Base-by-base conservation (phyloP, 2,329 filamentous ascomycete species). In the Diaporthe sp. region DNA sequence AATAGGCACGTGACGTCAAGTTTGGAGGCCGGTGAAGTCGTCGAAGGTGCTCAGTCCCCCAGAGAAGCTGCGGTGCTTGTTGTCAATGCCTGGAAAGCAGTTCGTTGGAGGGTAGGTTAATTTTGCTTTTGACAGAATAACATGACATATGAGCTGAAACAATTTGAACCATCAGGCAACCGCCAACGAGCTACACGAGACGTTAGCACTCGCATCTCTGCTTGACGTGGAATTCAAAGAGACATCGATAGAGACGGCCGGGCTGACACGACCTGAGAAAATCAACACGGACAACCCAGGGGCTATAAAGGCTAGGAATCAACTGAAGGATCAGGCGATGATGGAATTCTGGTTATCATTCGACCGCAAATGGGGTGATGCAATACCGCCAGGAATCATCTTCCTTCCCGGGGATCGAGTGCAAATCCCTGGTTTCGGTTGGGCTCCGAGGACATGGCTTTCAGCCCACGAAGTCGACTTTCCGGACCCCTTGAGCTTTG, bases 311-410 rank as follows among this genome's bases (percentile, higher is more conserved):
- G 10, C 19, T 12, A 58, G 55, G 17, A 37, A 58, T 9, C 6
- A 58, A 22, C 15, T 22, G 31, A 58, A 58, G 55, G 55, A 58
- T 15, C 7, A 37, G 19, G 55, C 55, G 22, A 58, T 58, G 55
- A 34, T 37, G 17, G 31, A 58, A 37, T 58, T 58, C 17, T 58
- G 55, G 55, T 10, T 5, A 37, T 58, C 55, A 22, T 58, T 37
- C 31, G 8, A 58, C 17, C 28, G 7, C 55, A 37, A 58, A 37
- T 58, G 55, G 55, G 31, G 22, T 58, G 55, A 17, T 58, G 28
- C 55, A 37, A 58, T 58, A 37, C 55, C 55, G 6, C 55, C 55
- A 22, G 55, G 55, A 37, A 58, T 58, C 55, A 58, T 58, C 17
- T 58, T 58, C 22, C 31, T 58, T 34, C 55, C 55, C 7, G 55